Evolutionary conservation across 2,329 filamentous ascomycete species (phyloP), one percentile per base, ranked within the genome.

Genomic region (Gnomoniopsis smithogilvyi): DNA sequence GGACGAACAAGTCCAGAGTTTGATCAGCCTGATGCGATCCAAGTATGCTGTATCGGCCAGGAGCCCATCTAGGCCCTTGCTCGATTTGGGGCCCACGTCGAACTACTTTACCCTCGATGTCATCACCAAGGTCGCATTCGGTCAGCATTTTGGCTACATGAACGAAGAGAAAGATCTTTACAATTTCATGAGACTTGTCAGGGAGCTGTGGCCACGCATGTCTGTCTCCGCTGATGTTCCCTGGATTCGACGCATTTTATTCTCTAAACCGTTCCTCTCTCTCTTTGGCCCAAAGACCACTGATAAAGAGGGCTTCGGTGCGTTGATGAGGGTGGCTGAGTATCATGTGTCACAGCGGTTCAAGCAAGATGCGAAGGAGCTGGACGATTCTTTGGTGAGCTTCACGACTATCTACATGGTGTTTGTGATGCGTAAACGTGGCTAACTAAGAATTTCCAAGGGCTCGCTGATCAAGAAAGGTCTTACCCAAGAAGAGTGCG

Each of bases 61-160:
- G 19, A 21, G 22, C 2, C 19, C 26, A 26, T 43, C 2, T 12
- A 45, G 22, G 6, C 53, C 79, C 51, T 63, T 73, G 17, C 69
- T 80, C 64, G 77, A 81, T 60, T 64, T 81, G 49, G 73, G 73
- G 19, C 66, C 67, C 17, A 74, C 75, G 43, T 72, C 75, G 6
- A 74, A 77, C 36, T 80, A 72, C 68, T 76, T 80, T 57, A 78
- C 78, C 1, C 67, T 81, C 2, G 80, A 82, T 59, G 76, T 80
- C 19, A 78, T 82, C 58, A 77, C 73, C 34, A 71, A 72, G 26
- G 62, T 81, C 8, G 75, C 75, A 0, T 74, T 80, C 30, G 78
- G 78, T 24, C 63, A 73, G 24, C 64, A 71, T 1, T 78, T 78
- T 56, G 76, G 76, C 14, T 76, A 75, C 60, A 64, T 79, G 2